Percentiles rank a stretch among this genome's conserved stretches.
phyloP scores from a whole-genome alignment of 345 rosid genomes.

The Physaria fendleri region DNA sequence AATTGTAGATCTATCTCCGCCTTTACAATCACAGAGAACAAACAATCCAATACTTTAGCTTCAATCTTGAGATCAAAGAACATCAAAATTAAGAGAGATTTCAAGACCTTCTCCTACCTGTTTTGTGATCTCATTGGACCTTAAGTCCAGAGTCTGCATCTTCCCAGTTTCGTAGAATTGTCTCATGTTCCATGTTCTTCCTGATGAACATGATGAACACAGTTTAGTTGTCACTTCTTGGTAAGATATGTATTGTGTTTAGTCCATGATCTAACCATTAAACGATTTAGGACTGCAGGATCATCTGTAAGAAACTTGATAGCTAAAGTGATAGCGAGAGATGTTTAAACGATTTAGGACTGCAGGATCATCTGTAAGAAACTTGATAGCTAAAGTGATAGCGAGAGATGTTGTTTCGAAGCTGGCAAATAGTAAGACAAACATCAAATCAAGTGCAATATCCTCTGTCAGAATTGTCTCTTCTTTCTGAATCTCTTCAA shows the following conservation, averaged over 20 bases:
- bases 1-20: slow-evolving; percentile 83
- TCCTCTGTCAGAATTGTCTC: slow-evolving; percentile 78
- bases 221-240: not conserved
- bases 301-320: slow-evolving; percentile 62
- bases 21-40: slow-evolving; percentile 33
- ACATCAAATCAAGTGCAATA: slow-evolving; percentile 86
- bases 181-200: slow-evolving; percentile 40
- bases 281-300: slow-evolving; percentile 53
- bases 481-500: slow-evolving; percentile 68
- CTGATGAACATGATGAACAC: not conserved
- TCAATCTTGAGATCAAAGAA: not conserved
- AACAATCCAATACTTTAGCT: not conserved
- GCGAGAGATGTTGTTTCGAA: slow-evolving; percentile 89
- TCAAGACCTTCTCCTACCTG: slow-evolving; percentile 43
- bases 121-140: slow-evolving; percentile 67
- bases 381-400: slow-evolving; percentile 64
- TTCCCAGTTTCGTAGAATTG: slow-evolving; percentile 13
- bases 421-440: slow-evolving; percentile 81
- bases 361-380: slow-evolving; percentile 57
- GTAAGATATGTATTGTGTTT: no score
- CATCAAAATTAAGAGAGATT: not conserved
- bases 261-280: slow-evolving; percentile 37
- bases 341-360: slow-evolving; percentile 70
- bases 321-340: slow-evolving; percentile 69
- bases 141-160: slow-evolving; percentile 31